Base-by-base conservation (phyloP, 441 rosid species). In the Populus trichocarpa region DNA sequence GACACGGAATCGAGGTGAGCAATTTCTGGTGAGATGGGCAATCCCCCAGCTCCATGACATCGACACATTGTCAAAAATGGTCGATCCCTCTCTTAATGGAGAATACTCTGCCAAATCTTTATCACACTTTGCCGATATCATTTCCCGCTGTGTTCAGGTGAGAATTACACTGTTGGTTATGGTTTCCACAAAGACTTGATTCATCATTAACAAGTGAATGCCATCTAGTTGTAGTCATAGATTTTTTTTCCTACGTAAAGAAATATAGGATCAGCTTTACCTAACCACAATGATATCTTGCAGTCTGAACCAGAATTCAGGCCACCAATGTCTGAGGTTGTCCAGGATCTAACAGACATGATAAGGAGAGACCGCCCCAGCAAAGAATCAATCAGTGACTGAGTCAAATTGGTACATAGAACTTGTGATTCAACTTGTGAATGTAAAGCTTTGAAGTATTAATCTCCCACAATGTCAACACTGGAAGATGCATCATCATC, bases 21-120 rank as follows among this genome's bases (percentile, higher is more conserved):
- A 95, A 81, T 95, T 87, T 83, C 87, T 97, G 69, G 99, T 97
- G 75, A 90, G 99, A 84, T 97, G 99, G 99, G 99, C 99, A 10
- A 84, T 95, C 73, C 96, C 97, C 0, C 99, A 92, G 82, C 96
- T 94, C 73, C 98, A 96, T 35, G 99, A 96, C 84, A 95, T 97
- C 5, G 91, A 97, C 84, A 94, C 98, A 72, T 83, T 97, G 80
- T 88, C 94, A 22, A 89, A 90, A 79, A 97, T 97, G 99, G 99
- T 94, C 69, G 99, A 97, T 84, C 93, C 99, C 81, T 89, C 92
- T 78, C 95, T 97, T n/a, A 84, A 86, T 23, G 90, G 98, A 83
- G 84, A 89, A 38, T 93, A 92, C 78, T 90, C 97, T 46, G 90
- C 95, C 78, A 97, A 97, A 85, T 92, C 97, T 20, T 79, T 97